Percentiles rank a stretch among this genome's conserved stretches.
phyloP scores from a whole-genome alignment of 2,329 filamentous ascomycete genomes.

The Ophiostoma novo-ulmi region DNA sequence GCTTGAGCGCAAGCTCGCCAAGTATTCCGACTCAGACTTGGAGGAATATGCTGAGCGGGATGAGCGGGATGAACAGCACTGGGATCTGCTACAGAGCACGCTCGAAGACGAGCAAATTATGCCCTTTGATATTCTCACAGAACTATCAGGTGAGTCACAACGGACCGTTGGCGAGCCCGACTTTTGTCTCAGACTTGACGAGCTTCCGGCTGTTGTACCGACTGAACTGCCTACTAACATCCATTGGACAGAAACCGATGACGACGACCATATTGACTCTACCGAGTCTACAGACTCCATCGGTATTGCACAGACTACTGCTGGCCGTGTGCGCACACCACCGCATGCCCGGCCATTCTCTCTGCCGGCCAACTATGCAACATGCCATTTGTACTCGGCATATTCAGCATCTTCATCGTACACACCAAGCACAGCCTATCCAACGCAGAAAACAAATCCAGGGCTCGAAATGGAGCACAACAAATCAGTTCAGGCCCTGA shows the following conservation, averaged over 20 bases:
- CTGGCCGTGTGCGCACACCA: background rate
- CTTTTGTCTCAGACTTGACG: background rate
- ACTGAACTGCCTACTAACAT: conserved; percentile 7
- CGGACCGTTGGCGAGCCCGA: background rate
- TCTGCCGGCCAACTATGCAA: background rate
- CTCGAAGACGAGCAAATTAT: background rate
- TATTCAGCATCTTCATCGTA: background rate
- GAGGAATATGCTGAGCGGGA: background rate
- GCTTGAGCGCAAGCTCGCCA: background rate
- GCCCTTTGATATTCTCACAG: background rate
- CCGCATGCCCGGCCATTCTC: background rate
- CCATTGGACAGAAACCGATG: background rate
- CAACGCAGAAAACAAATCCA: too few species aligned
- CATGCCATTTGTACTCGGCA: too few species aligned
- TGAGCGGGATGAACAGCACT: background rate
- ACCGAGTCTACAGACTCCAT: background rate
- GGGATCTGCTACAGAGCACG: background rate
- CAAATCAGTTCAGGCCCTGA: background rate
- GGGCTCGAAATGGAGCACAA: background rate
- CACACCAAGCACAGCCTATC: background rate
- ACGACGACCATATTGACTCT: background rate
- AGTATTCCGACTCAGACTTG: background rate
- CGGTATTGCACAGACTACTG: background rate
- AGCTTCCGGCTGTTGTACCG: background rate
- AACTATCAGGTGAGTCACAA: background rate